Evolutionary conservation across 768 basidiomycete genomes (phyloP).

Genomic region (Sporobolomyces phaffii): DNA sequence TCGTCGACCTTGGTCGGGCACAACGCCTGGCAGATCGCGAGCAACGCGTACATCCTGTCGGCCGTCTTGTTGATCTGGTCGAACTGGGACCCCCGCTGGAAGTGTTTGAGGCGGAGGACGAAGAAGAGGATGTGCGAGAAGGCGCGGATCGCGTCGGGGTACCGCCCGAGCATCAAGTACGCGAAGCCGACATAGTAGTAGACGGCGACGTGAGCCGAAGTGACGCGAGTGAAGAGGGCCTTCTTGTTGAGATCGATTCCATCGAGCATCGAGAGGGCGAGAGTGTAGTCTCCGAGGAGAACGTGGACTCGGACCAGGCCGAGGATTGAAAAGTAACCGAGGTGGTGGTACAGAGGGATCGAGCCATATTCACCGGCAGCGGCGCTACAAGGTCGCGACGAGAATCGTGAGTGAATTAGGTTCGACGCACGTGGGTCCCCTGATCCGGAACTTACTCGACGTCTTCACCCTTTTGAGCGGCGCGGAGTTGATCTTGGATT

Average conservation of each 20-base stretch:
- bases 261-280: slow-evolving; percentile 91
- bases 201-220: slow-evolving; percentile 90
- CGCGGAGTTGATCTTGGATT: slow-evolving; percentile 85
- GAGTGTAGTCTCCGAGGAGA: slow-evolving; percentile 87
- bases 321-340: slow-evolving; percentile 95
- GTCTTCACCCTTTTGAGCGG: slow-evolving; percentile 70
- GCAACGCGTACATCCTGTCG: slow-evolving; percentile 93
- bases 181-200: slow-evolving; percentile 96
- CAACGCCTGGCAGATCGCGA: slow-evolving; percentile 85
- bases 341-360: slow-evolving; percentile 81
- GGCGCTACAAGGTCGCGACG: slow-evolving; percentile 54
- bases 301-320: slow-evolving; percentile 93
- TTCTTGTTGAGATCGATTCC: slow-evolving; percentile 83
- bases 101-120: slow-evolving; percentile 91
- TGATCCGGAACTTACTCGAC: slow-evolving; percentile 49
- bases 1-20: slow-evolving; percentile 74
- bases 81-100: slow-evolving; percentile 96
- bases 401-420: not conserved
- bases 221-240: slow-evolving; percentile 59
- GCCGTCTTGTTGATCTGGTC: slow-evolving; percentile 98
- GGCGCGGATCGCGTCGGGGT: slow-evolving; percentile 88
- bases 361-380: slow-evolving; percentile 86
- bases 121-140: slow-evolving; percentile 75
- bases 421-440: not conserved
- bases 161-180: slow-evolving; percentile 87